Evolutionary conservation across 495 filamentous ascomycete genomes (phyloP).

Genomic region (Penicillium simplicissimum): DNA sequence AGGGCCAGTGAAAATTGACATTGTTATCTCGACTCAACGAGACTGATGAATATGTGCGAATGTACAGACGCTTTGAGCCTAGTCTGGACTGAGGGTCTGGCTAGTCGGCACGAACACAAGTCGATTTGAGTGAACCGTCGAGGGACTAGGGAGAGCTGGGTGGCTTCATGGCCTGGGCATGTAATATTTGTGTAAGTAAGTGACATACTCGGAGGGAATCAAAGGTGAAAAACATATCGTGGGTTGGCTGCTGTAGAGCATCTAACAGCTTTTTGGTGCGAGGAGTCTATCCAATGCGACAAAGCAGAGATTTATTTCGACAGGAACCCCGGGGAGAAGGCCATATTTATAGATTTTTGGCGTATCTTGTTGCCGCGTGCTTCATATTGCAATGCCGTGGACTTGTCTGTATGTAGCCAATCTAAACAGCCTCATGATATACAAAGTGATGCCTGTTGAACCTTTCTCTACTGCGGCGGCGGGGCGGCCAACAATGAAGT

Average conservation of each 20-base stretch:
- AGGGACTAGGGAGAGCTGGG: not conserved
- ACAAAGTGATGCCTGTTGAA: not conserved
- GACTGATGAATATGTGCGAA: not conserved
- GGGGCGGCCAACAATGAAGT: not conserved
- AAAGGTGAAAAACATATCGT: not conserved
- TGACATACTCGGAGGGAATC: not conserved
- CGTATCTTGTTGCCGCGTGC: not conserved
- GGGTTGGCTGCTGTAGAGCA: not conserved
- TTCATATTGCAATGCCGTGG: not conserved
- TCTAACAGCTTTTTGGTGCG: not conserved
- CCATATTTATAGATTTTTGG: not conserved
- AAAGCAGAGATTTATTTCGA: not conserved
- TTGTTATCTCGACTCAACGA: not conserved
- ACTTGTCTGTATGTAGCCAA: not conserved
- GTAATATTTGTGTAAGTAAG: not conserved
- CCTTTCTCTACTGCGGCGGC: not conserved
- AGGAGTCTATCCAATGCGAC: not conserved
- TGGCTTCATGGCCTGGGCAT: not conserved
- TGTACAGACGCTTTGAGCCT: not conserved
- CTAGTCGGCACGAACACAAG: not conserved
- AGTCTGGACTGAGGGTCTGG: not conserved
- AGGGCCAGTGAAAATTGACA: not conserved
- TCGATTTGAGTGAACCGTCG: not conserved
- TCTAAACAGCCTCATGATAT: not conserved
- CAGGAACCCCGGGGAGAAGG: not conserved